Evolutionary conservation across 179 eudicot genomes (phyloP), one percentile per base, ranked within the genome.

Genomic region (Beta corolliflora): DNA sequence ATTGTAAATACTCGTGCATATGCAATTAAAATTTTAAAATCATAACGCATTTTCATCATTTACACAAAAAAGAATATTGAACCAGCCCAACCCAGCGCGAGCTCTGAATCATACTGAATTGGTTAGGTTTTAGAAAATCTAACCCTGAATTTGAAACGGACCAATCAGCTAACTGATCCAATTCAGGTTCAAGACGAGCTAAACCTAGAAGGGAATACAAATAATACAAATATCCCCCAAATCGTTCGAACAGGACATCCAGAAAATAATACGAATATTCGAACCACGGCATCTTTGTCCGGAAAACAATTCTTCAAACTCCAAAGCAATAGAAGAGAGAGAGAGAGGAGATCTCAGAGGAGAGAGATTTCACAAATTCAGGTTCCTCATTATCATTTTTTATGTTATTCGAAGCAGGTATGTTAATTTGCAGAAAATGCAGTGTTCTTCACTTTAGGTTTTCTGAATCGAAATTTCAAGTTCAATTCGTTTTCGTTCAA

Each of bases 181-280:
- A 25, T 25, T 25, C 29, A 25, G 29, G 29, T 25, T 25, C 29
- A 25, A 25, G 29, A 25, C 29, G 29, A 25, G 29, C 29, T 25
- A 1, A 25, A 25, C n/a, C n/a, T n/a, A 25, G 29, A 25, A 25
- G 29, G 8, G 8, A 46, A 46, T 46, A 46, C 50, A 7, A 48
- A 48, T 5, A 25, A 18, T 5, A 71, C 14, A 50, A 12, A 48
- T 71, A n/a, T 45, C 9, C 60, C 18, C 2, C 46, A n/a, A 72
- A 71, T 48, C 58, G 58, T 50, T 48, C 21, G 75, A 71, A 21
- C 58, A 50, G 9, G 8, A 8, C 7, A 7, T 25, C 19, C 76
- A 75, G 16, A 79, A 79, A 81, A 81, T 81, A 46, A 81, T 66
- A 23, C 79, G 83, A 81, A 81, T 81, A 81, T 81, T 75, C 83